Percentiles rank a stretch among this genome's conserved stretches.
phyloP scores from a whole-genome alignment of 176 grass and related monocot species.

The Triticum dicoccoides region DNA sequence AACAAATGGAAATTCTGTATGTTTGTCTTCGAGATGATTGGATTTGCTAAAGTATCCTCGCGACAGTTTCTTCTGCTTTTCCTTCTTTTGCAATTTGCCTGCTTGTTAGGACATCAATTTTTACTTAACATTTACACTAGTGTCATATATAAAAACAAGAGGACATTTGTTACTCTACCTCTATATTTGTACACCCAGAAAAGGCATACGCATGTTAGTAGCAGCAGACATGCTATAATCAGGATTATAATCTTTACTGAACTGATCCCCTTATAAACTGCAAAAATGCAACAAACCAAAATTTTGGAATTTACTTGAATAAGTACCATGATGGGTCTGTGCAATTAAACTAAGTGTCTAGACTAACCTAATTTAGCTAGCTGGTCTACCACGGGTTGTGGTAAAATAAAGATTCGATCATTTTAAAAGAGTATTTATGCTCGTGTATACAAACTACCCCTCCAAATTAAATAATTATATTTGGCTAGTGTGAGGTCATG shows the following conservation, averaged over 20 bases:
- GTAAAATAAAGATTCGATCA: background rate
- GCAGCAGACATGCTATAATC: background rate
- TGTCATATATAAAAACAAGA: no score
- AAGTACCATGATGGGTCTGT: background rate
- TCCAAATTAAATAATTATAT: background rate
- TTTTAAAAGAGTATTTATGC: no score
- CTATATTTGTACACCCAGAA: background rate
- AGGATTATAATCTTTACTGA: slow-evolving; percentile 15
- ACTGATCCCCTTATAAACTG: background rate
- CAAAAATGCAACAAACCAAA: background rate
- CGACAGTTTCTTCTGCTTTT: background rate
- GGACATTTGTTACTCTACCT: no score
- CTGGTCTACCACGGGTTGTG: background rate
- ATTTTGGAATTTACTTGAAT: background rate
- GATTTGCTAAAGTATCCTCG: background rate
- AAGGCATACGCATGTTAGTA: background rate
- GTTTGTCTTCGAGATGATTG: background rate
- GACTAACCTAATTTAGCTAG: background rate
- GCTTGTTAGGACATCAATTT: background rate
- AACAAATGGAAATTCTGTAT: no score
- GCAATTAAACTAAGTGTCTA: background rate
- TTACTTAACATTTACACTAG: background rate
- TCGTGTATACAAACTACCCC: no score
- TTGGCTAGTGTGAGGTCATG: background rate
- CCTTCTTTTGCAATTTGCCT: slow-evolving; percentile 20